Evolutionary conservation across 2,329 filamentous ascomycete genomes (phyloP).

Genomic region (Zarea fungicola): DNA sequence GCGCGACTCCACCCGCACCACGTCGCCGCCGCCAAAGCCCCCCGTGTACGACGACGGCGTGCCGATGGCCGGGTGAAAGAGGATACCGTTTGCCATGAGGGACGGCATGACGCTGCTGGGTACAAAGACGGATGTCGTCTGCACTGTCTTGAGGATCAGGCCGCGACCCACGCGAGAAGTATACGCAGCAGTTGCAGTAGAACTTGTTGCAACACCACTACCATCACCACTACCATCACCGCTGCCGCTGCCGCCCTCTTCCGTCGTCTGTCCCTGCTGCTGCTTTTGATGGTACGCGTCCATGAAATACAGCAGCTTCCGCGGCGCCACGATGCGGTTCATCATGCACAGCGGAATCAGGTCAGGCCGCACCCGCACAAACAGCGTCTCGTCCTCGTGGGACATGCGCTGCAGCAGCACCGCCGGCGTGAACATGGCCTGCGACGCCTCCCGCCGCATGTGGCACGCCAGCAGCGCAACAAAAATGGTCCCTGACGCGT

Average conservation of each 20-base stretch:
- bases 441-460: slow-evolving; percentile 20
- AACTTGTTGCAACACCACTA: no score
- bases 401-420: slow-evolving; percentile 25
- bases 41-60: no score
- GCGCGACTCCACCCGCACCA: slow-evolving; percentile 20
- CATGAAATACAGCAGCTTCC: slow-evolving; percentile 19
- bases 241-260: background rate
- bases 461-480: slow-evolving; percentile 26
- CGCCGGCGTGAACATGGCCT: slow-evolving; percentile 14
- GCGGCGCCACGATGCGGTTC: slow-evolving; percentile 23
- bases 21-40: background rate
- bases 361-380: slow-evolving; percentile 23
- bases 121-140: slow-evolving; percentile 17
- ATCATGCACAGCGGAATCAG: slow-evolving; percentile 21
- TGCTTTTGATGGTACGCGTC: no score
- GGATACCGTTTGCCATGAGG: slow-evolving; percentile 21
- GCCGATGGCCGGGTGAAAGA: slow-evolving; percentile 22
- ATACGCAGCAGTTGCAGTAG: no score
- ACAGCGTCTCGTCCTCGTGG: slow-evolving; percentile 24
- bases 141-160: background rate
- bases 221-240: no score
- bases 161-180: no score
- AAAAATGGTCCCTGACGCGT: slow-evolving; percentile 23
- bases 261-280: slow-evolving; percentile 14
- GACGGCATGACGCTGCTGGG: slow-evolving; percentile 17